These are phyloP conservation scores for Davidsoniella eucalypti DNA, from an alignment of 2,329 filamentous ascomycete species.

Conservation along the genomic window DNA sequence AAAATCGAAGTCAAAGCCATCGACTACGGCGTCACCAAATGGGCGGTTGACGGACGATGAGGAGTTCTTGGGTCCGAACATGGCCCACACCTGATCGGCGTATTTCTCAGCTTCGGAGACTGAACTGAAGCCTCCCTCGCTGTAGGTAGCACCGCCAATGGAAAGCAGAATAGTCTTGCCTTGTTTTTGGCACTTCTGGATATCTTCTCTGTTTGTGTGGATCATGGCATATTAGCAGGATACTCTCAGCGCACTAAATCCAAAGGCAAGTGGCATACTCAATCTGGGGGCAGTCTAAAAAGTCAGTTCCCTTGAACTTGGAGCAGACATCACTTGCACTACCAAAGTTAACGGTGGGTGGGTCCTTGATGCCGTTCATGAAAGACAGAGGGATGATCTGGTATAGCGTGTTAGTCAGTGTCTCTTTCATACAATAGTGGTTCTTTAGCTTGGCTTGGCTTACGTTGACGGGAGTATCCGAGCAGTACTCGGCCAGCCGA, in stretches of 20 bases:
- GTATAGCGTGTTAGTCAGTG: not conserved
- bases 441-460: slow-evolving; percentile 16
- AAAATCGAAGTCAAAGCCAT: slow-evolving; percentile 29
- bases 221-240: no score
- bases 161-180: slow-evolving; percentile 29
- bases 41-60: slow-evolving; percentile 22
- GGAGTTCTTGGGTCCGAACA: slow-evolving; percentile 22
- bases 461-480: slow-evolving; percentile 32
- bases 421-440: not conserved
- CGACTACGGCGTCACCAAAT: slow-evolving; percentile 21
- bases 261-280: slow-evolving; percentile 29
- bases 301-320: slow-evolving; percentile 36
- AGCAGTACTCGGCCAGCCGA: slow-evolving; percentile 40
- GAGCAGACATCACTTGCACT: slow-evolving; percentile 46
- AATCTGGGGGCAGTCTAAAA: slow-evolving; percentile 46
- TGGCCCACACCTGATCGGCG: slow-evolving; percentile 23
- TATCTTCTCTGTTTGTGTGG: slow-evolving; percentile 22
- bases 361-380: slow-evolving; percentile 37
- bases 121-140: slow-evolving; percentile 34
- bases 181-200: slow-evolving; percentile 24
- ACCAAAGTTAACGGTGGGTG: slow-evolving; percentile 44
- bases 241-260: not conserved
- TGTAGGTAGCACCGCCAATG: slow-evolving; percentile 29
- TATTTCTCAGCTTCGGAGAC: slow-evolving; percentile 21
- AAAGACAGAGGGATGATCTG: slow-evolving; percentile 44